Evolutionary conservation across 805 yeast genomes (phyloP).

Genomic region (Metschnikowia arizonensis): DNA sequence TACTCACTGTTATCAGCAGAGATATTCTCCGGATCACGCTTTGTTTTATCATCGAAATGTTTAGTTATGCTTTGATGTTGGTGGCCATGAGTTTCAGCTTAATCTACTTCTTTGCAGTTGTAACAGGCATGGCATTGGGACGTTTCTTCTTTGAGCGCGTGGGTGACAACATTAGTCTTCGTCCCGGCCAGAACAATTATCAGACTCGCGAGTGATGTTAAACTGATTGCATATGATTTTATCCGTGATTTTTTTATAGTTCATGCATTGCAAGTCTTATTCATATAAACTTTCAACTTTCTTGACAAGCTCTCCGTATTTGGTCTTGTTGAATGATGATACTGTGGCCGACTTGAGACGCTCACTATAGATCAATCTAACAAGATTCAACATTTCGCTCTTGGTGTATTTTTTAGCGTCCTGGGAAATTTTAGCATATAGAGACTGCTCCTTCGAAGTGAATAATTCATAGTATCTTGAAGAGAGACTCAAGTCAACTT

Average conservation of each 20-base stretch:
- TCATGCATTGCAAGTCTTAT: background rate
- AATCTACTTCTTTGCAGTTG: slow-evolving; percentile 68
- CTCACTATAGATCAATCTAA: slow-evolving; percentile 50
- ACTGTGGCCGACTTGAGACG: slow-evolving; percentile 39
- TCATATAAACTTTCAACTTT: slow-evolving; percentile 20
- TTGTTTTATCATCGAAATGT: slow-evolving; percentile 58
- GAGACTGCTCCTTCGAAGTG: slow-evolving; percentile 45
- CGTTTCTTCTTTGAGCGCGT: slow-evolving; percentile 66
- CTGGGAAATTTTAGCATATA: slow-evolving; percentile 37
- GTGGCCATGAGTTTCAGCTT: slow-evolving; percentile 70
- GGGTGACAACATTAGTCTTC: slow-evolving; percentile 35
- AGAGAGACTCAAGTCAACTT: slow-evolving; percentile 51
- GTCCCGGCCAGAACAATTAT: slow-evolving; percentile 23
- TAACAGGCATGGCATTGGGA: slow-evolving; percentile 65
- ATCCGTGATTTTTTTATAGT: background rate
- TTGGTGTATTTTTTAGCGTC: slow-evolving; percentile 34
- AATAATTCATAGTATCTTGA: slow-evolving; percentile 55
- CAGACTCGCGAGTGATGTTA: slow-evolving; percentile 6
- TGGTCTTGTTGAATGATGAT: slow-evolving; percentile 34
- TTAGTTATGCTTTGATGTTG: slow-evolving; percentile 72
- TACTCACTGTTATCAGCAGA: slow-evolving; percentile 28
- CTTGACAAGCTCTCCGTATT: slow-evolving; percentile 33
- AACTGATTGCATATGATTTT: background rate
- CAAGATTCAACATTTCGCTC: slow-evolving; percentile 48
- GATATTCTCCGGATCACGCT: slow-evolving; percentile 55